Base-by-base conservation (phyloP, 345 rosid genomes). In the Trapa incisa region DNA sequence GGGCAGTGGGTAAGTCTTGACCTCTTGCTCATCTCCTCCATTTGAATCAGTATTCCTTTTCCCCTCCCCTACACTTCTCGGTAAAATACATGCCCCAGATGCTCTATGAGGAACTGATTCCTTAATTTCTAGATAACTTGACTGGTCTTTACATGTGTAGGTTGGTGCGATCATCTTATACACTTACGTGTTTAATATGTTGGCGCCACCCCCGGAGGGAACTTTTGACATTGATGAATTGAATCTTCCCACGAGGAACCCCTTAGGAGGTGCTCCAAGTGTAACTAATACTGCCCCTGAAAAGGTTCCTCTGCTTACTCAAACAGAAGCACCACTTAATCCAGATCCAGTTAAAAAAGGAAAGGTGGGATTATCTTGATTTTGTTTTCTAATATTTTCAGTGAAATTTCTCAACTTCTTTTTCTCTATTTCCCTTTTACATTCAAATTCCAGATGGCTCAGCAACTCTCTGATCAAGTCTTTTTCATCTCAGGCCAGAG, bases 101-200 rank as follows among this genome's bases (percentile, higher is more conserved):
- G 2, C 6, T 54, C 11, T 32, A 38, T 32, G 63, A 35, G 1
- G 63, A 32, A 58, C 37, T 29, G 33, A 9, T 33, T 5, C 15
- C 32, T 13, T 11, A 11, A 29, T 50, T 32, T 9, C 32, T 10
- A 0, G 53, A 22, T 45, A 57, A 58, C 53, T 75, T 79, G 61
- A 69, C 65, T 58, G 66, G 61, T 35, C 72, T 50, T 71, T 79
- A 79, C 71, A 37, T 80, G 61, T 74, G 37, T 73, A 95, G 99
- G 99, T 95, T 74, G 99, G 99, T 65, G 99, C 99, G 36, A 95
- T 95, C 70, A 84, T 91, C 79, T 83, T 95, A 61, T 91, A 95
- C 81, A 89, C 99, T 6, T 95, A 91, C 65, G 99, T 95, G 64
- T 95, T 89, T 79, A 69, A 86, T 39, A 95, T 95, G 99, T 69